Base-by-base conservation (phyloP, 805 yeast species). In the Ascoidea asiatica region DNA sequence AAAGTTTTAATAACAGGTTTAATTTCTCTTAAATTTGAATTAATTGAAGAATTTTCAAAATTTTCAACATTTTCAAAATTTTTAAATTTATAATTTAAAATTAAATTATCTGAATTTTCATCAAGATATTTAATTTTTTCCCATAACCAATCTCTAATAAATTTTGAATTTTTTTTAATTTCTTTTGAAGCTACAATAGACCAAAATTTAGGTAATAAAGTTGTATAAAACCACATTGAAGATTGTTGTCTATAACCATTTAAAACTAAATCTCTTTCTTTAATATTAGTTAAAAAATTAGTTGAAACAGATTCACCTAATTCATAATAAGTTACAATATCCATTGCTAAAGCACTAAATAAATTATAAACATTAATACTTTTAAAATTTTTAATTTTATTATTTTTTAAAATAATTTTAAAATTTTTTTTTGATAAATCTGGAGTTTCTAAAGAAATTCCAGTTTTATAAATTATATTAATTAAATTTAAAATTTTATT, bases 281-380 rank as follows among this genome's bases (percentile, higher is more conserved):
- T 48, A 7, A 64, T 57, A 43, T 67, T 63, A 5, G 56, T 48
- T 35, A 79, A 52, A 35, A 77, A 58, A 36, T 72, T 57, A 1
- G 75, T 62, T 17, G 77, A 70, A 44, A 68, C 64, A 6, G 62
- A 58, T 0, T 56, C 50, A 0, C 89, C 89, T 47, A 78, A 66
- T 45, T 76, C 75, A 53, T 79, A 77, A 19, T 71, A 69, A 1
- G 79, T 69, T 1, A 80, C 76, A 3, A 76, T 79, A 52, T 81
- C 88, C 77, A 81, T 73, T 4, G 89, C 88, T 53, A 81, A 63
- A 17, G 79, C 62, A n/a, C 77, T 78, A 65, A 80, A 81, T n/a
- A 81, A 56, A 18, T 73, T 65, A 52, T 75, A 77, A 2, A 75
- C 79, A 43, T 81, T 81, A 37, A 79, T 53, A 29, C 70, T 60